These are phyloP conservation scores for Lichtheimia hyalospora DNA, from an alignment of 371 early-diverging fungal genomes.

Conservation along the genomic window DNA sequence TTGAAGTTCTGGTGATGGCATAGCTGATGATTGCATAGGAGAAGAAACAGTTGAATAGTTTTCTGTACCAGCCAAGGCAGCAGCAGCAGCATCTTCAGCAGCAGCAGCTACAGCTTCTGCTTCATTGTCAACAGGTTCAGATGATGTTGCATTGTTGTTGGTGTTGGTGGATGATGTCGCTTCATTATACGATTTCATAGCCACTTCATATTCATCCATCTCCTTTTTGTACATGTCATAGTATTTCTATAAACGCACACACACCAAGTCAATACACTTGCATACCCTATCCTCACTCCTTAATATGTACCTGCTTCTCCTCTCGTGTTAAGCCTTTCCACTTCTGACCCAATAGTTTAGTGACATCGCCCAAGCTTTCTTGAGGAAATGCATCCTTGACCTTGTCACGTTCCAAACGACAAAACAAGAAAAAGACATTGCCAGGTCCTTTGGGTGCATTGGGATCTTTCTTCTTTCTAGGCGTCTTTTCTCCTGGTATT, in stretches of 20 bases:
- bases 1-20: constrained; percentile 3
- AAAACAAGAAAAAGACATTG: constrained; percentile 67
- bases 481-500: constrained; percentile 24
- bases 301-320: constrained; percentile 50
- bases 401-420: constrained; percentile 56
- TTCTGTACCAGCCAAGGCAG: neutral
- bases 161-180: neutral
- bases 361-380: constrained; percentile 51
- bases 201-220: constrained; percentile 49
- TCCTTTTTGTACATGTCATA: constrained; percentile 52
- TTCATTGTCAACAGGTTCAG: neutral
- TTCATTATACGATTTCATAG: constrained; percentile 45
- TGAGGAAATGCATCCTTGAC: constrained; percentile 58
- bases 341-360: constrained; percentile 46
- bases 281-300: neutral
- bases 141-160: neutral
- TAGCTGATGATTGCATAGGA: constrained; percentile 1
- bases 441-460: constrained; percentile 70
- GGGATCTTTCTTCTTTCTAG: constrained; percentile 56
- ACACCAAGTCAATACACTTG: neutral
- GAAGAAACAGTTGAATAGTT: constrained; percentile 5
- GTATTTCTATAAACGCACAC: constrained; percentile 35
- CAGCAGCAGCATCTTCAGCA: constrained; percentile 7
- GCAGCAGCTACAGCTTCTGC: constrained; percentile 2
- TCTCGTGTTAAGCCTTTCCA: constrained; percentile 53